These are phyloP conservation scores for Drechmeria coniospora DNA, from an alignment of 2,329 filamentous ascomycete species.

Conservation along the genomic window DNA sequence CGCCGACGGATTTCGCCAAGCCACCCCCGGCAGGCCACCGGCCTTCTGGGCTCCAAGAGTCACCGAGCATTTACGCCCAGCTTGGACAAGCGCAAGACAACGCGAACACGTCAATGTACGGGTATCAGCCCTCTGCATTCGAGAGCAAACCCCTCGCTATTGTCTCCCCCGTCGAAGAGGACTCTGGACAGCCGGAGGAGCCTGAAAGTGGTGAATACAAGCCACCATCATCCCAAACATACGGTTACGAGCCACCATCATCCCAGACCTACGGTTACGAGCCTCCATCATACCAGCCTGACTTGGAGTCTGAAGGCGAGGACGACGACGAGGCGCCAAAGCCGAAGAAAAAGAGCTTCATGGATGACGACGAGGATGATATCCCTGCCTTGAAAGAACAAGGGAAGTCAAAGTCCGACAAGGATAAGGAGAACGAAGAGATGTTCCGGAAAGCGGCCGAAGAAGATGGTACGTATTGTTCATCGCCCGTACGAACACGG, in stretches of 20 bases:
- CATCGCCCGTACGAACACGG: background rate
- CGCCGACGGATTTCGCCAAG: no score
- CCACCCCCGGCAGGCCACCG: constrained; percentile 10
- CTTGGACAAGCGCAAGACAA: constrained; percentile 4
- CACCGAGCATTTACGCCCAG: constrained; percentile 8
- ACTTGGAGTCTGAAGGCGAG: constrained; percentile 22
- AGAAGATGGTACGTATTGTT: constrained; percentile 42
- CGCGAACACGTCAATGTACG: constrained; percentile 10
- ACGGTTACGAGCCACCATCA: constrained; percentile 36
- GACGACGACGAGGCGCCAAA: constrained; percentile 35
- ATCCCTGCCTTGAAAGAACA: constrained; percentile 34
- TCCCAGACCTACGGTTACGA: constrained; percentile 46
- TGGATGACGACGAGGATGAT: constrained; percentile 70
- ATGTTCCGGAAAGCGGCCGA: constrained; percentile 74
- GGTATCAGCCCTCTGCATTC: constrained; percentile 31
- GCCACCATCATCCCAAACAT: no score
- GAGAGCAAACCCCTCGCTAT: no score
- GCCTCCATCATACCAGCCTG: constrained; percentile 41
- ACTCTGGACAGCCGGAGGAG: no score
- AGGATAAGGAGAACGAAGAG: constrained; percentile 68
- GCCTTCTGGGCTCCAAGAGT: constrained; percentile 13
- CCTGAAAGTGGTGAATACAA: no score
- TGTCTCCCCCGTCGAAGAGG: no score
- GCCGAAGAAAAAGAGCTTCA: constrained; percentile 60
- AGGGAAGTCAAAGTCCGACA: constrained; percentile 49